Conservation (phyloP, 148 eudicot species). For the Simmondsia chinensis region DNA sequence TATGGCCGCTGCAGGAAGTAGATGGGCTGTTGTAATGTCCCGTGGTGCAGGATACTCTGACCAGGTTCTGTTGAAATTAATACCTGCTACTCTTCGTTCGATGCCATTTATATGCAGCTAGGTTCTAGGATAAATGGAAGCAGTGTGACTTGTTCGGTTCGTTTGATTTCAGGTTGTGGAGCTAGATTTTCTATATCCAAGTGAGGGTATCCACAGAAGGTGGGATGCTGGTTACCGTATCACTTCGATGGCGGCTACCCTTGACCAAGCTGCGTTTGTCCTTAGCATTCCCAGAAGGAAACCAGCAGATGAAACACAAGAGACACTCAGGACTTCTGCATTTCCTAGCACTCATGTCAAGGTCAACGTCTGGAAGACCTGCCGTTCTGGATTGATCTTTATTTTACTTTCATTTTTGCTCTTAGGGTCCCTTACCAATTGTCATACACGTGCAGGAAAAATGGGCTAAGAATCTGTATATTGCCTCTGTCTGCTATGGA, state of each 20-base stretch:
- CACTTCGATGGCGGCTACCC: constrained; percentile 58
- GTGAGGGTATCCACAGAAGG: constrained; percentile 61
- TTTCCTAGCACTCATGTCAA: constrained; percentile 64
- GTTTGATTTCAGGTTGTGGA: constrained; percentile 43
- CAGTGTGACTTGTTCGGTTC: no score
- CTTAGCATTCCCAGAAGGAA: constrained; percentile 52
- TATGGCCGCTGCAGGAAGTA: constrained; percentile 70
- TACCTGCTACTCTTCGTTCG: not conserved
- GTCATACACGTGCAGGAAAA: constrained; percentile 35
- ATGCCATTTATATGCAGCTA: no score
- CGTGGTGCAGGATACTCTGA: constrained; percentile 57
- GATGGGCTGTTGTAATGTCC: constrained; percentile 79
- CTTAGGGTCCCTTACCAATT: not conserved
- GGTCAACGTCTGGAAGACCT: no score
- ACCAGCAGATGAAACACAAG: constrained; percentile 61
- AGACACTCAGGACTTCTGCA: constrained; percentile 67
- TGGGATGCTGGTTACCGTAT: constrained; percentile 69
- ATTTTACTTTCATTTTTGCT: not conserved
- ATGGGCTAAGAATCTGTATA: constrained; percentile 63
- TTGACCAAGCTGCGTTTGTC: constrained; percentile 60
- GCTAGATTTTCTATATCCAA: constrained; percentile 69
- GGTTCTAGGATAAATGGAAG: no score
- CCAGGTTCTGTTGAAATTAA: constrained; percentile 33
- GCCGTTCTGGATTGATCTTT: not conserved
- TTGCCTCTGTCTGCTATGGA: constrained; percentile 60